Conservation (phyloP, 208 protist genomes). For the Phytomonas sp. region DNA sequence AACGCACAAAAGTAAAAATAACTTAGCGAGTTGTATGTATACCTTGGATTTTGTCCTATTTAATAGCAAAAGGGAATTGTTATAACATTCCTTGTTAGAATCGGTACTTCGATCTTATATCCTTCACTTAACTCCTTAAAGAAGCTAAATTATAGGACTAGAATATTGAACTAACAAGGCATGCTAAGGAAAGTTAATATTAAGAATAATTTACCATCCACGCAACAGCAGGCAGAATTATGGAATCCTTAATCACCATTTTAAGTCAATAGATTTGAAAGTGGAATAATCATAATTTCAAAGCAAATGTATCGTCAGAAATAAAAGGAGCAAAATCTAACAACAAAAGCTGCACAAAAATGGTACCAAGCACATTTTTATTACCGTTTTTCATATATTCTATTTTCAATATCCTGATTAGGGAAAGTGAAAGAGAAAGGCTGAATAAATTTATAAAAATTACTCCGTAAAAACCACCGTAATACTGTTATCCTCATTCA, state of each 20-base stretch:
- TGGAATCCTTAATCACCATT: not conserved
- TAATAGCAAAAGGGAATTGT: not conserved
- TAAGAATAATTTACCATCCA: not conserved
- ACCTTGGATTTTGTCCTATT: not conserved
- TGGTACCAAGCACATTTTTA: not conserved
- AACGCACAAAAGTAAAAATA: not conserved
- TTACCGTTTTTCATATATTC: not conserved
- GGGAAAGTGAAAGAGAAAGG: constrained; percentile 2
- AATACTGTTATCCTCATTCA: constrained; percentile 41
- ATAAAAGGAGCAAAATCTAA: not conserved
- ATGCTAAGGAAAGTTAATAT: not conserved
- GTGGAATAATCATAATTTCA: not conserved
- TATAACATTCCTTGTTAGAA: not conserved
- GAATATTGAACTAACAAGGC: not conserved
- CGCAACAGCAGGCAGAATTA: not conserved
- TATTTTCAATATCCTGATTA: constrained; percentile 9
- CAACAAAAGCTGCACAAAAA: not conserved
- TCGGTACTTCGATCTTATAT: not conserved
- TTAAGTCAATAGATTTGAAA: not conserved
- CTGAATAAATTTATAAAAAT: not conserved
- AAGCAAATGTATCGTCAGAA: not conserved
- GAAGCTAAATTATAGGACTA: not conserved
- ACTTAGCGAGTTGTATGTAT: not conserved
- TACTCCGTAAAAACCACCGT: constrained; percentile 24
- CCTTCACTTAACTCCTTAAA: not conserved